Conservation (phyloP, 2,329 filamentous ascomycete genomes). For the Epichloe aotearoae region DNA sequence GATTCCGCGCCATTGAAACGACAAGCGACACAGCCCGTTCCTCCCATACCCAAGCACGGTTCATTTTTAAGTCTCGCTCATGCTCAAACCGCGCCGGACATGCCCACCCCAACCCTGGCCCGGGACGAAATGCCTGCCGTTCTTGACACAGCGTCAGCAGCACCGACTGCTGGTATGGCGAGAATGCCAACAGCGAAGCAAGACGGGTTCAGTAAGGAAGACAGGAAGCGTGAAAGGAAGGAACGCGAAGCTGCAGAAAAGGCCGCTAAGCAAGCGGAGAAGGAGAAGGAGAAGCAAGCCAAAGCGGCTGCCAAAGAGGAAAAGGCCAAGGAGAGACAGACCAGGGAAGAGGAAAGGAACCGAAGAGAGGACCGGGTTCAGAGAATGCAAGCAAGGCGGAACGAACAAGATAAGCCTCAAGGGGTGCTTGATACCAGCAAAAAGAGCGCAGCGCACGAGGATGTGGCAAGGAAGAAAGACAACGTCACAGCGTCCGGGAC, state of each 20-base stretch:
- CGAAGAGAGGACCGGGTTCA: conserved; percentile 41
- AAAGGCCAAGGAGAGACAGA: conserved; percentile 9
- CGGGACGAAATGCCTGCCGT: conserved; percentile 9
- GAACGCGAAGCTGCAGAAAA: conserved; percentile 45
- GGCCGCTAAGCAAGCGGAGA: conserved; percentile 37
- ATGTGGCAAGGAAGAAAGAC: conserved; percentile 27
- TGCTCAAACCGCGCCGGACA: conserved; percentile 46
- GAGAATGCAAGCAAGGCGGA: conserved; percentile 36
- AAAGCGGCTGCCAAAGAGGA: conserved; percentile 19
- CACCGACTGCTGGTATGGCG: conserved; percentile 3
- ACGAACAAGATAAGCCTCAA: conserved; percentile 49
- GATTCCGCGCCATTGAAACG: conserved; percentile 33
- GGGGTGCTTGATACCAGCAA: conserved; percentile 55
- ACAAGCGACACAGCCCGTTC: conserved; percentile 35
- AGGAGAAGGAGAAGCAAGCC: conserved; percentile 27
- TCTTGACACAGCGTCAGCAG: not conserved
- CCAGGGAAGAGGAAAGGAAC: conserved; percentile 21
- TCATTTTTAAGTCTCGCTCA: conserved; percentile 49
- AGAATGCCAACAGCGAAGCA: conserved; percentile 14
- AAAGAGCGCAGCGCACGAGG: conserved; percentile 43
- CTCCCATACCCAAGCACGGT: conserved; percentile 33
- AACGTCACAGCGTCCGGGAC: conserved; percentile 22
- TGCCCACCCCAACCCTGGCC: conserved; percentile 10
- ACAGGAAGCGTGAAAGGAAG: conserved; percentile 55
- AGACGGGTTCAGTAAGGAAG: conserved; percentile 39